phyloP scores from a whole-genome alignment of 148 eudicot genomes.

The Silene uniflora region DNA sequence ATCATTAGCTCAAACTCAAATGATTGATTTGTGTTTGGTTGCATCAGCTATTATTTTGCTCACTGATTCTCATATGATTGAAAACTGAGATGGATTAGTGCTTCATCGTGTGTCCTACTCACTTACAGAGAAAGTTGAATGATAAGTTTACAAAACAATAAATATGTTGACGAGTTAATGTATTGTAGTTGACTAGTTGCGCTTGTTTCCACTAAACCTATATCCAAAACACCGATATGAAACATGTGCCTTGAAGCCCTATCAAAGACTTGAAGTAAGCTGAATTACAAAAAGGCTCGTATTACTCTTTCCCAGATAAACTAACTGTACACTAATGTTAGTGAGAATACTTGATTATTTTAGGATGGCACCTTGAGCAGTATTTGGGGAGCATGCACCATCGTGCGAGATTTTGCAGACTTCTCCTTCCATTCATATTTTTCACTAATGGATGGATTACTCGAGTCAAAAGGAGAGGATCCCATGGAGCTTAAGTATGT shows the following conservation, averaged over 20 bases:
- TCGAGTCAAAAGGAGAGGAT: conserved; percentile 29
- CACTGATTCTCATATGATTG: no score
- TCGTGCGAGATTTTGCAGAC: conserved; percentile 33
- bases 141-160: no score
- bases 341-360: conserved; percentile 3
- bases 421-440: conserved; percentile 36
- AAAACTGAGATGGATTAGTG: no score
- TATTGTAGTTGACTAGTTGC: no score
- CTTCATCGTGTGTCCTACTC: no score
- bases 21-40: background rate
- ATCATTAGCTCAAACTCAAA: background rate
- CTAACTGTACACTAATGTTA: background rate
- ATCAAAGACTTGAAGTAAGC: no score
- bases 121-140: no score
- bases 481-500: conserved; percentile 36
- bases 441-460: conserved; percentile 34
- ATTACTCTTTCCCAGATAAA: background rate
- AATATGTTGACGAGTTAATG: no score
- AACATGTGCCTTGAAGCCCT: no score
- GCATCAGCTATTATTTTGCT: no score
- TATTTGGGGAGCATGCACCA: conserved; percentile 34
- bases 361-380: conserved; percentile 36
- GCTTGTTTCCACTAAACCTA: no score
- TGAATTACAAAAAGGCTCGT: background rate
- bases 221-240: no score